These are phyloP conservation scores for Xylariaceae sp. DNA, from an alignment of 2,329 filamentous ascomycete species.

Conservation along the genomic window DNA sequence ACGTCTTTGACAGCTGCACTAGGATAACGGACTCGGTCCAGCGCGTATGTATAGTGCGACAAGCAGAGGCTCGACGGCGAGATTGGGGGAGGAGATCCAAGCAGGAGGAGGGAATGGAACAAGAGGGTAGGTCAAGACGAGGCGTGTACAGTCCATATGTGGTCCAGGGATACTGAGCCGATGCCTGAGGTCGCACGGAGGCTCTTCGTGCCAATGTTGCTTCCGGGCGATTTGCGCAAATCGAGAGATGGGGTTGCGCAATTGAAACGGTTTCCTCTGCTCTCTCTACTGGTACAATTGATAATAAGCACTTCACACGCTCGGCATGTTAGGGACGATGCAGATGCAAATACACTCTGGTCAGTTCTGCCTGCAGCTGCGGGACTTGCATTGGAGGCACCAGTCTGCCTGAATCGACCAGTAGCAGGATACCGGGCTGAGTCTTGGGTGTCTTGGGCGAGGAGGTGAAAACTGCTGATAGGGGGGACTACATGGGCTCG, in stretches of 20 bases:
- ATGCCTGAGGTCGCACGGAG: slow-evolving; percentile 27
- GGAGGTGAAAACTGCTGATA: slow-evolving; percentile 7
- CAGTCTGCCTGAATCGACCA: slow-evolving; percentile 24
- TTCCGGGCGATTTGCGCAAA: too few relatives aligned
- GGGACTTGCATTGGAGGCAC: slow-evolving; percentile 31
- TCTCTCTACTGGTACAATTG: background rate
- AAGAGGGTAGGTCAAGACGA: too few relatives aligned
- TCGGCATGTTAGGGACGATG: slow-evolving; percentile 14
- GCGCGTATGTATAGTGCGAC: too few relatives aligned
- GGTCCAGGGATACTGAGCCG: slow-evolving; percentile 5
- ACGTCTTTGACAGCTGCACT: too few relatives aligned
- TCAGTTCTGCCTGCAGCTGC: slow-evolving; percentile 35
- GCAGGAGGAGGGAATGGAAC: background rate
- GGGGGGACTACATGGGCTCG: slow-evolving; percentile 45
- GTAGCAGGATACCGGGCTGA: slow-evolving; percentile 23
- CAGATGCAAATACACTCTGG: slow-evolving; percentile 15
- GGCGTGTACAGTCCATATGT: too few relatives aligned
- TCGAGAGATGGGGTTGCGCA: slow-evolving; percentile 12
- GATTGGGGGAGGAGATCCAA: background rate
- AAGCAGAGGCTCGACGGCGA: too few relatives aligned
- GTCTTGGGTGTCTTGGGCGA: slow-evolving; percentile 10
- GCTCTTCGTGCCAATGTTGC: slow-evolving; percentile 19
- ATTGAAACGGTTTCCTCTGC: slow-evolving; percentile 9
- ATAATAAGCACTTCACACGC: slow-evolving; percentile 14
- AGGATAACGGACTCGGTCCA: too few relatives aligned